Evolutionary conservation across 441 rosid species (phyloP).

Genomic region (Euphorbia corollata): DNA sequence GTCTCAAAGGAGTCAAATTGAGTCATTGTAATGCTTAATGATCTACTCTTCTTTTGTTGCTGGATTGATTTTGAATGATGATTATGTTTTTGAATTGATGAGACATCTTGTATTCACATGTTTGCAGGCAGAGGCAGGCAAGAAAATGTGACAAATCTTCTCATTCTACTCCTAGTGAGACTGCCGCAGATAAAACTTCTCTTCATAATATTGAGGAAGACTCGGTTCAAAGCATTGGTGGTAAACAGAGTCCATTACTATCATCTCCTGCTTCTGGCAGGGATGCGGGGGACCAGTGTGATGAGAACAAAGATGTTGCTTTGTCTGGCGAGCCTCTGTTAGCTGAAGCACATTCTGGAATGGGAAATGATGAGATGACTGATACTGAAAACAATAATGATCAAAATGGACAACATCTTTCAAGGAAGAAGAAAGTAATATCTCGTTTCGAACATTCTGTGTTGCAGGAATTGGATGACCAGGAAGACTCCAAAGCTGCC

Average conservation of each 20-base stretch:
- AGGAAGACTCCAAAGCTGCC: conserved; percentile 65
- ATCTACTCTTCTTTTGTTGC: neutral
- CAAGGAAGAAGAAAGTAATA: conserved; percentile 32
- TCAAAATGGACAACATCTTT: conserved; percentile 24
- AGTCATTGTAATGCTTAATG: no score
- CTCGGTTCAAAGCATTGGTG: conserved; percentile 55
- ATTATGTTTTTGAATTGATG: conserved; percentile 7
- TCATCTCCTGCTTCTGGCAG: conserved; percentile 37
- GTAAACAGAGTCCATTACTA: conserved; percentile 33
- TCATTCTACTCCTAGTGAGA: conserved; percentile 34
- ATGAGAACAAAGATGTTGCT: conserved; percentile 44
- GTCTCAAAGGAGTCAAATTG: conserved; percentile 2
- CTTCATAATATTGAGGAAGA: conserved; percentile 42
- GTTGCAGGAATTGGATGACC: conserved; percentile 51
- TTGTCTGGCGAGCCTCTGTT: conserved; percentile 27
- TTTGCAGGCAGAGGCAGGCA: conserved; percentile 31
- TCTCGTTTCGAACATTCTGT: conserved; percentile 37
- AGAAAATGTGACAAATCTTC: conserved; percentile 41
- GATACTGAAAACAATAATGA: conserved; percentile 31
- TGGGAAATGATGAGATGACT: conserved; percentile 38
- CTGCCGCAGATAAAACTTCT: conserved; percentile 35
- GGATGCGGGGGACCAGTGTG: conserved; percentile 46
- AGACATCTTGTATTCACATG: neutral
- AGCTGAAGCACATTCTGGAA: conserved; percentile 41
- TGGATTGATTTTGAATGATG: conserved; percentile 5